phyloP scores from a whole-genome alignment of 2,329 filamentous ascomycete genomes.

The Aspergillus calidoustus region DNA sequence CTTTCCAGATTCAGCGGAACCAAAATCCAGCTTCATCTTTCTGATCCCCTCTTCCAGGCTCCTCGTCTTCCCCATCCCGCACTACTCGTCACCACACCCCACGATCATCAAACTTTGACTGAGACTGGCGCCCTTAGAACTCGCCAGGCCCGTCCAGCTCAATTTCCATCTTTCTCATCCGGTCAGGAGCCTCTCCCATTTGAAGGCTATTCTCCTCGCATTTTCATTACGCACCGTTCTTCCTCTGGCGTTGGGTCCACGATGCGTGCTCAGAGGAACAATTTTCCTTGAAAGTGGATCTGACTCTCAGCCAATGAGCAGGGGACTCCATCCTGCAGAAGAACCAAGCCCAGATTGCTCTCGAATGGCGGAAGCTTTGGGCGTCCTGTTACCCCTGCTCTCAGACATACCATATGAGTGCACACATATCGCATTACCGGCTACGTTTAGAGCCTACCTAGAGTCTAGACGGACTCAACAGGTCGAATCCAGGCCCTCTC shows the following conservation, averaged over 20 bases:
- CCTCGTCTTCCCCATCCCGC: not conserved
- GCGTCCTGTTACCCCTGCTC: constrained; percentile 1
- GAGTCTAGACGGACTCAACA: not conserved
- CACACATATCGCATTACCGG: constrained; percentile 2
- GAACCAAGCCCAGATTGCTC: constrained; percentile 6
- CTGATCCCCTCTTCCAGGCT: not conserved
- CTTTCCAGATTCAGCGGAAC: constrained; percentile 14
- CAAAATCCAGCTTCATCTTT: constrained; percentile 7
- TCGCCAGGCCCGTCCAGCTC: not conserved
- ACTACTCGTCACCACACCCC: not conserved
- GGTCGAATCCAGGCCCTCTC: not conserved
- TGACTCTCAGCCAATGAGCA: constrained; percentile 14
- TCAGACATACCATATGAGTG: constrained; percentile 3
- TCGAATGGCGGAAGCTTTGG: not conserved
- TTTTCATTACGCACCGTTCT: not conserved
- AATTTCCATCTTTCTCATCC: not conserved
- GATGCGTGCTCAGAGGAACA: constrained; percentile 9
- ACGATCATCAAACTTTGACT: not conserved
- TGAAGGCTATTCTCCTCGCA: constrained; percentile 6
- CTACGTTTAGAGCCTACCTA: not conserved
- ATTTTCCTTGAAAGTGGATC: constrained; percentile 8
- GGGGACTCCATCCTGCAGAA: constrained; percentile 18
- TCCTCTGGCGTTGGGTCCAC: not conserved
- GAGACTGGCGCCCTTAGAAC: not conserved
- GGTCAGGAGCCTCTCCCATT: not conserved